Conservation (phyloP, 129 eudicot genomes). For the Flaveria linearis region DNA sequence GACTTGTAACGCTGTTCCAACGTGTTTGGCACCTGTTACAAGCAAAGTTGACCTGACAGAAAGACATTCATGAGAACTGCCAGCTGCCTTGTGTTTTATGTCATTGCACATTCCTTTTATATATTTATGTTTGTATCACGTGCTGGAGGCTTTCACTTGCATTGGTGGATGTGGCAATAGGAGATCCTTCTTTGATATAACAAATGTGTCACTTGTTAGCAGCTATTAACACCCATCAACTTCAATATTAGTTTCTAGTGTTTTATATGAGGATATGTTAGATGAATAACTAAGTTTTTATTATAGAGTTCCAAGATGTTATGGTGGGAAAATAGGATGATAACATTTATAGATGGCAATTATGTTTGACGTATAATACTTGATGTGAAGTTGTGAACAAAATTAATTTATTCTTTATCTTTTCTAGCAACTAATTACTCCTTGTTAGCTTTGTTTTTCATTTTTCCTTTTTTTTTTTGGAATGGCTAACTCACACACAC, state of each 20-base stretch:
- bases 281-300: background rate
- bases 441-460: background rate
- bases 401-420: background rate
- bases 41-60: constrained; percentile 22
- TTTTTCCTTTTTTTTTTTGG: too few species aligned
- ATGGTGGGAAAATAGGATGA: background rate
- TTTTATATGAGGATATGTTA: constrained; percentile 8
- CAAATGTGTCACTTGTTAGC: constrained; percentile 9
- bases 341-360: background rate
- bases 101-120: background rate
- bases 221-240: constrained; percentile 2
- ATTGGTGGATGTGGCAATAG: background rate
- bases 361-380: background rate
- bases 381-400: background rate
- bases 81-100: constrained; percentile 5
- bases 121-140: constrained; percentile 6
- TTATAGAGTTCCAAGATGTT: background rate
- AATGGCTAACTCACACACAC: too few species aligned
- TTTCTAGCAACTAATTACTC: background rate
- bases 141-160: constrained; percentile 16
- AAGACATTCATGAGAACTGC: constrained; percentile 3
- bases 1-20: constrained; percentile 5
- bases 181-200: constrained; percentile 6
- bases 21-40: constrained; percentile 3
- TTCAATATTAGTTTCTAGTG: background rate